Conservation (phyloP, 106 monocot genomes). For the Dendrobium catenatum region DNA sequence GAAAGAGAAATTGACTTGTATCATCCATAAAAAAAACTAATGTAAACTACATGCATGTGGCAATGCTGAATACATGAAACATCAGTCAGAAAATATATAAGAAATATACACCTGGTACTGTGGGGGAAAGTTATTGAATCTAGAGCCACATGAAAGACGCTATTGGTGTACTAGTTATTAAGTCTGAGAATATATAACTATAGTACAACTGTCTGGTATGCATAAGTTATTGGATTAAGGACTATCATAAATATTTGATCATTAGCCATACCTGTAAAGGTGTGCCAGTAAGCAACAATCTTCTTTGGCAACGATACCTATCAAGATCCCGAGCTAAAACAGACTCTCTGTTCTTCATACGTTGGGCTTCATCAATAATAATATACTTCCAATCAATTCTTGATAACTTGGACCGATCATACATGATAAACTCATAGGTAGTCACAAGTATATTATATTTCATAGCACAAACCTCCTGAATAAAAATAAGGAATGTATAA, state of each 20-base stretch:
- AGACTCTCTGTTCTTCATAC: constrained; percentile 97
- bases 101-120: not conserved
- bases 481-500: constrained; percentile 4
- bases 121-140: not conserved
- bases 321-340: constrained; percentile 97
- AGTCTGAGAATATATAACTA: not conserved
- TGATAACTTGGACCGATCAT: constrained; percentile 90
- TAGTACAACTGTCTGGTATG: not conserved
- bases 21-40: not conserved
- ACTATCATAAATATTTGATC: not conserved
- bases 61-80: not conserved
- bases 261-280: constrained; percentile 79
- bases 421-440: constrained; percentile 97
- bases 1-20: not conserved
- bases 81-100: not conserved
- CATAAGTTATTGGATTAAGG: not conserved
- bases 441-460: constrained; percentile 97
- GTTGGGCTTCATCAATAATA: constrained; percentile 97
- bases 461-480: constrained; percentile 76
- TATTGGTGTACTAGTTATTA: not conserved
- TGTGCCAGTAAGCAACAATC: constrained; percentile 92
- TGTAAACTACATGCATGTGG: not conserved
- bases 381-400: constrained; percentile 99
- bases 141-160: not conserved
- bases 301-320: constrained; percentile 86